A percentile compares a stretch with the other conserved stretches of the same genome.
Conservation (phyloP, 208 protist genomes). For the Leishmania tropica region DNA sequence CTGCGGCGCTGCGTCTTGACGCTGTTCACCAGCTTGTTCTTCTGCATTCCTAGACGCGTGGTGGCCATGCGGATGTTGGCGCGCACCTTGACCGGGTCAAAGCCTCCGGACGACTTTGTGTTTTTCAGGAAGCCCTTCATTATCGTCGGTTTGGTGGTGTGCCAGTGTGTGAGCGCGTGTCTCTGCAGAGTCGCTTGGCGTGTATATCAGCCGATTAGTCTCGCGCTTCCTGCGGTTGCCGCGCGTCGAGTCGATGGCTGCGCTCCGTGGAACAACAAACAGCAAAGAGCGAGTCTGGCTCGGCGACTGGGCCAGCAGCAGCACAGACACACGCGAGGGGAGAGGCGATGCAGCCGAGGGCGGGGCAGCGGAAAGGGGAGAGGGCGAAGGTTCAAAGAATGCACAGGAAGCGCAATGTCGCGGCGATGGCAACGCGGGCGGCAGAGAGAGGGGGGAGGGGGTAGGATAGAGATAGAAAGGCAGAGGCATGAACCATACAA, state of each 20-base stretch:
- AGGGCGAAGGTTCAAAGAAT: background rate
- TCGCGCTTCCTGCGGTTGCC: background rate
- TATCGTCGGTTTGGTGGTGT: background rate
- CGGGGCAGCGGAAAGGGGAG: background rate
- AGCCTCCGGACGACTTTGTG: conserved; percentile 36
- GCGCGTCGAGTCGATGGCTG: background rate
- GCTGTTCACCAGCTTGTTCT: conserved; percentile 89
- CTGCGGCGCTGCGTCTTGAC: conserved; percentile 85
- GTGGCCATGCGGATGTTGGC: conserved; percentile 84
- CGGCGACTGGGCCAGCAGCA: too few species aligned
- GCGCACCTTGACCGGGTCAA: conserved; percentile 76
- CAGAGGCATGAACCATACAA: too few species aligned
- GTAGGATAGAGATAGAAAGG: background rate
- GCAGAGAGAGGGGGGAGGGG: background rate
- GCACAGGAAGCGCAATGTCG: background rate
- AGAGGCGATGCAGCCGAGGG: background rate
- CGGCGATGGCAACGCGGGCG: background rate
- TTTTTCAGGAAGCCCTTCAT: conserved; percentile 60
- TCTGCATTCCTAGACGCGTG: conserved; percentile 85
- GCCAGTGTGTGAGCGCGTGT: background rate
- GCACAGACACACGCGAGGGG: background rate
- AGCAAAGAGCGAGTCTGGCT: too few species aligned
- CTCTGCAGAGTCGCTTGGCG: background rate
- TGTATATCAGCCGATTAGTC: background rate
- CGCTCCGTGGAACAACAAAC: background rate